phyloP scores from a whole-genome alignment of 345 rosid genomes.

The Boechera retrofracta region DNA sequence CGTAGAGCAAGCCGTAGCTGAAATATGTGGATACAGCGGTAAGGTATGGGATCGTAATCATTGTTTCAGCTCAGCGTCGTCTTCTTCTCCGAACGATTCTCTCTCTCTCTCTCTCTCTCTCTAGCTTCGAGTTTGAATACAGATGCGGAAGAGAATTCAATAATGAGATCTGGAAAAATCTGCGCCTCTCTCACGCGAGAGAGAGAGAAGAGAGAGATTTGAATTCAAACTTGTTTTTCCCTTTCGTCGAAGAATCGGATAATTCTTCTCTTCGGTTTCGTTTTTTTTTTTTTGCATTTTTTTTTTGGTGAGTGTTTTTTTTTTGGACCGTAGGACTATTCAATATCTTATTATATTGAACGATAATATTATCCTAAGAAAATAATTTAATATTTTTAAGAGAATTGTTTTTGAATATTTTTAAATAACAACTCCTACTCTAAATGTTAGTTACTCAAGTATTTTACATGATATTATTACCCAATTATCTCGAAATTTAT shows the following conservation, averaged over 20 bases:
- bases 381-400: no score
- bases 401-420: no score
- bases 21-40: constrained; percentile 78
- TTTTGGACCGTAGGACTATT: constrained; percentile 13
- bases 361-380: no score
- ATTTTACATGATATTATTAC: no score
- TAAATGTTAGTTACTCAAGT: no score
- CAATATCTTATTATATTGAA: background rate
- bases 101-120: constrained; percentile 12
- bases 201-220: constrained; percentile 32
- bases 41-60: constrained; percentile 77
- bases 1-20: constrained; percentile 80
- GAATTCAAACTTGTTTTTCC: constrained; percentile 31
- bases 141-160: background rate
- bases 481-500: no score
- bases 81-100: constrained; percentile 1
- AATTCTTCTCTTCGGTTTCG: constrained; percentile 1
- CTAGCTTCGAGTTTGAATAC: background rate
- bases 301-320: background rate
- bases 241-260: constrained; percentile 30
- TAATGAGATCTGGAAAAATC: constrained; percentile 40
- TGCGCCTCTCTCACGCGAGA: constrained; percentile 25
- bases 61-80: constrained; percentile 27
- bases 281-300: background rate
- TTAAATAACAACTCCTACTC: no score